A percentile compares a stretch with the other conserved stretches of the same genome.
These are phyloP conservation scores for Macrotyloma uniflorum DNA, from an alignment of 306 rosid genomes.

Conservation along the genomic window DNA sequence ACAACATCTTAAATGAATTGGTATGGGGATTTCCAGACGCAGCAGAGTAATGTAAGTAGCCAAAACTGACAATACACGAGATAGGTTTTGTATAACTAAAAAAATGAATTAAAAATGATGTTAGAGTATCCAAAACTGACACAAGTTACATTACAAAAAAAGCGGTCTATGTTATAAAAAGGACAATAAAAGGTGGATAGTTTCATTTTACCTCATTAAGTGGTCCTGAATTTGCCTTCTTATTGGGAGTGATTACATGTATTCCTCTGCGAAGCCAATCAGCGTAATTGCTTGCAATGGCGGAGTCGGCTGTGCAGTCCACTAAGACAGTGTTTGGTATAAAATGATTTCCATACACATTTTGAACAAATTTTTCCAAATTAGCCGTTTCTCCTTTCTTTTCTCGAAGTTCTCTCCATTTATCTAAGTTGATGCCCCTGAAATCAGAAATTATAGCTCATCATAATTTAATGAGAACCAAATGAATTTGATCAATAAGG, in stretches of 20 bases:
- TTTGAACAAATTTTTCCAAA: conserved; percentile 63
- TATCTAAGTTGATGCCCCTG: conserved; percentile 67
- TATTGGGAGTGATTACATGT: conserved; percentile 80
- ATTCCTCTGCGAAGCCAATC: conserved; percentile 79
- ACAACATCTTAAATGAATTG: neutral
- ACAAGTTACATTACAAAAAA: neutral
- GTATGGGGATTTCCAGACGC: neutral
- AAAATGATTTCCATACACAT: conserved; percentile 74
- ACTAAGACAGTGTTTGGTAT: conserved; percentile 80
- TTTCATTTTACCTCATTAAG: conserved; percentile 62
- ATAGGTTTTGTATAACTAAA: neutral
- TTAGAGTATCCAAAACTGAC: neutral
- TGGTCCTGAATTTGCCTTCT: conserved; percentile 85
- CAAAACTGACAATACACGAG: neutral
- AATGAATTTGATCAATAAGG: neutral
- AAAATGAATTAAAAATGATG: neutral
- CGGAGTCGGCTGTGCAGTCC: conserved; percentile 84
- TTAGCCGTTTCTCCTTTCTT: conserved; percentile 62
- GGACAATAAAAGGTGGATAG: conserved; percentile 12
- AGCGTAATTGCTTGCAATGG: conserved; percentile 63
- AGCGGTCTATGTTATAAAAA: neutral
- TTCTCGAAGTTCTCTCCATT: conserved; percentile 63
- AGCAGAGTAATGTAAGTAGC: neutral
- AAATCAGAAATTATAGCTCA: conserved; percentile 16
- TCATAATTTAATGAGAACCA: neutral